A percentile compares a stretch with the other conserved stretches of the same genome.
phyloP scores from a whole-genome alignment of 495 filamentous ascomycete genomes.

The Penicillium cataractarum region DNA sequence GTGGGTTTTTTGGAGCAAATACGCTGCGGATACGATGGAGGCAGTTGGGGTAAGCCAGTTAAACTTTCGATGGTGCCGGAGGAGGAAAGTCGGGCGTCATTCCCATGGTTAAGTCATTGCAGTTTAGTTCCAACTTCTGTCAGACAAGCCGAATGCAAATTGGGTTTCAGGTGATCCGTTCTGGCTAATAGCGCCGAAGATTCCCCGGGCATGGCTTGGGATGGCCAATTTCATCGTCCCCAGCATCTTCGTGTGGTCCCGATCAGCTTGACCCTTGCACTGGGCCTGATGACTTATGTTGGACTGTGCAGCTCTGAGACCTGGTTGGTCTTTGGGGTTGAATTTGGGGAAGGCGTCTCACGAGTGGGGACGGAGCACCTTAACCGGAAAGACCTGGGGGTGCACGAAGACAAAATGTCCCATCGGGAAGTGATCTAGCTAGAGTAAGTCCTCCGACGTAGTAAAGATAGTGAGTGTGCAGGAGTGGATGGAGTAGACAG shows the following conservation, averaged over 20 bases:
- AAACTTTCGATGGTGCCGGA: not conserved
- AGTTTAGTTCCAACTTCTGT: not conserved
- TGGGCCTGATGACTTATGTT: not conserved
- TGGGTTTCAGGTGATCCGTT: not conserved
- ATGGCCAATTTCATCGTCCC: not conserved
- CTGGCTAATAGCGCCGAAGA: not conserved
- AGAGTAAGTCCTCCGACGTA: not conserved
- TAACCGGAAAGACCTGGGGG: not conserved
- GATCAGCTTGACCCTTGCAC: not conserved
- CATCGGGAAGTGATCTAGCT: not conserved
- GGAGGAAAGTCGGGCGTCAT: not conserved
- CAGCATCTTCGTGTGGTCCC: not conserved
- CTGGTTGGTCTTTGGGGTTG: not conserved
- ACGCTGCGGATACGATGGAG: slow-evolving; percentile 18
- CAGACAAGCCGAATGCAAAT: not conserved
- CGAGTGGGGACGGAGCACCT: not conserved
- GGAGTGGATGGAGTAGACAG: not conserved
- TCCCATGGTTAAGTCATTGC: slow-evolving; percentile 6
- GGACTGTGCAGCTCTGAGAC: not conserved
- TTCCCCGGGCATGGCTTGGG: not conserved
- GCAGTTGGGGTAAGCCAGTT: slow-evolving; percentile 16
- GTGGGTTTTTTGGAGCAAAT: slow-evolving; percentile 4
- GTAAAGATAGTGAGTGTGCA: not conserved
- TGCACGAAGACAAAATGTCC: not conserved
- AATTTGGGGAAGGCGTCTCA: not conserved